These are phyloP conservation scores for Lentinula sp. DNA, from an alignment of 768 basidiomycete species.

Conservation along the genomic window DNA sequence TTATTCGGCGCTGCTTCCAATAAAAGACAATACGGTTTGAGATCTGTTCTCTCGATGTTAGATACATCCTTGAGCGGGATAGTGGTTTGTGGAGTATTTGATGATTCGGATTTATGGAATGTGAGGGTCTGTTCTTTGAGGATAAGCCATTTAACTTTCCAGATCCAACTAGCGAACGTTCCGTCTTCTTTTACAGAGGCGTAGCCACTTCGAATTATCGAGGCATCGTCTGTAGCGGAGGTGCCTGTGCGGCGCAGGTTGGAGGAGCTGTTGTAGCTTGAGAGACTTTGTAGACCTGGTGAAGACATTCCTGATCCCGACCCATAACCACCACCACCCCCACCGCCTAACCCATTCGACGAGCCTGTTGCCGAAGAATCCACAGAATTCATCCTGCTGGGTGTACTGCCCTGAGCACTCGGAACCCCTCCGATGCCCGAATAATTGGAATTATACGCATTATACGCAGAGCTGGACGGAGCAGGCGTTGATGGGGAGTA, in stretches of 20 bases:
- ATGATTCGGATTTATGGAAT: constrained; percentile 83
- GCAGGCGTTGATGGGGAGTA: constrained; percentile 45
- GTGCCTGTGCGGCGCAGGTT: not conserved
- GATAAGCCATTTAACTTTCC: constrained; percentile 87
- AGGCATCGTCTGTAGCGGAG: not conserved
- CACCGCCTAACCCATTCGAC: constrained; percentile 24
- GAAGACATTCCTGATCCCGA: constrained; percentile 18
- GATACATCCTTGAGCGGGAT: constrained; percentile 74
- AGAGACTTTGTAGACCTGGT: not conserved
- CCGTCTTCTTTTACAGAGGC: constrained; percentile 94
- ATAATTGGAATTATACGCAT: constrained; percentile 60
- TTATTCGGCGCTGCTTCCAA: constrained; percentile 58
- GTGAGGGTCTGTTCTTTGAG: constrained; percentile 73
- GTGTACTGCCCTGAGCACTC: constrained; percentile 18
- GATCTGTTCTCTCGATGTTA: constrained; percentile 86
- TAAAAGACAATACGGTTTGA: constrained; percentile 91
- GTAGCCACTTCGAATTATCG: constrained; percentile 57
- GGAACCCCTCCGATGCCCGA: constrained; percentile 82
- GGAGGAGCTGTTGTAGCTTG: constrained; percentile 11
- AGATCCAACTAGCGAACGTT: constrained; percentile 78
- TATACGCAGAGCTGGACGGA: constrained; percentile 45
- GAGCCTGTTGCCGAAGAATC: constrained; percentile 13
- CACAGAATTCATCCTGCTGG: constrained; percentile 19
- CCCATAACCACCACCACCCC: not conserved
- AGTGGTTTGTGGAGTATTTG: constrained; percentile 45